Evolutionary conservation across 352 stramenopile species (phyloP), one percentile per base, ranked within the genome.

Genomic region (Phytopythium kandeliae): DNA sequence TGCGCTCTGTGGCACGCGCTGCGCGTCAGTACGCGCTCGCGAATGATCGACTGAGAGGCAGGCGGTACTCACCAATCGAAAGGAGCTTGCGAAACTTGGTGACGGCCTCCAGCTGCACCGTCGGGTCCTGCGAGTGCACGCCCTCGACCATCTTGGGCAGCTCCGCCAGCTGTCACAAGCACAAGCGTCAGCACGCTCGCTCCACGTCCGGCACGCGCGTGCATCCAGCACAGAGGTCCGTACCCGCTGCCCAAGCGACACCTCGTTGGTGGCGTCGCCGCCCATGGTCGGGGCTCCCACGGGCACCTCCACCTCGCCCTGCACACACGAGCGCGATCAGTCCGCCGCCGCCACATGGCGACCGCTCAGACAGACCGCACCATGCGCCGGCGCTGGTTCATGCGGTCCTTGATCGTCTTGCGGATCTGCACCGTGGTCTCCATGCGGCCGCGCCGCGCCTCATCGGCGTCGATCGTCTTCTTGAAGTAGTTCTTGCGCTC

Each of bases 1-100:
- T 99, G 63, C 95, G 96, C 65, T 99, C 96, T 88, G 47, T 17
- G 58, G 28, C 4, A 31, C 4, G 28, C 4, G 28, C 4, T 10
- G 9, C 28, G 28, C 9, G 28, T 37, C 55, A 52, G 46, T 24
- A 22, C n/a, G 25, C 2, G 10, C 19, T 13, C 19, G 26, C 25
- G 9, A 9, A 19, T 5, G 2, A 12, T 24, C 10, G 7, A 26
- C 33, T 10, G 3, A 12, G n/a, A n/a, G 26, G 48, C 24, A 34
- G 37, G 15, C 36, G 30, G 10, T 33, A 19, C 65, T 55, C 64
- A 96, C 88, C 89, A 61, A 99, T 99, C 36, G 93, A 99, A 9
- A 99, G 77, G 15, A 99, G 73, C 55, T 98, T 97, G 66, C 97
- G 93, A 72, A 99, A 99, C 65, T 98, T 96, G 47, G 95, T 98